Evolutionary conservation across 495 filamentous ascomycete genomes (phyloP).

Genomic region (Tuber umbilicatum): DNA sequence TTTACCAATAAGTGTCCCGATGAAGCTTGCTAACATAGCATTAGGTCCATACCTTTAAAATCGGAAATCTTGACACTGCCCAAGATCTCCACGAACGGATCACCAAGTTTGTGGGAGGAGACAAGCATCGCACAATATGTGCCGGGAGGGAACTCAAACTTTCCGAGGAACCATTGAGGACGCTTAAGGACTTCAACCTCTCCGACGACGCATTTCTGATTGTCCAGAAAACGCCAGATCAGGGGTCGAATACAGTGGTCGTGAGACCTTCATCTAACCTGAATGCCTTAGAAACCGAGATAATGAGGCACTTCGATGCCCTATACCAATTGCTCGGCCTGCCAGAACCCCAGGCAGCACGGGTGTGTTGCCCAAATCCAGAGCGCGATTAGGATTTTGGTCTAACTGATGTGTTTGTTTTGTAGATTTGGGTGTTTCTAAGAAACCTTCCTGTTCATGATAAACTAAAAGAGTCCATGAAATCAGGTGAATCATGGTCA

Average conservation of each 20-base stretch:
- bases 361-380: conserved; percentile 46
- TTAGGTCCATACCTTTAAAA: conserved; percentile 36
- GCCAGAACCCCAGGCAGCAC: conserved; percentile 62
- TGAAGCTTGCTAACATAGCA: conserved; percentile 16
- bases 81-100: conserved; percentile 40
- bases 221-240: conserved; percentile 33
- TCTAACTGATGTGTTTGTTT: conserved; percentile 35
- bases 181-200: conserved; percentile 37
- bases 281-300: conserved; percentile 62
- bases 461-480: conserved; percentile 54
- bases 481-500: conserved; percentile 50
- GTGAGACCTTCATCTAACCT: conserved; percentile 42
- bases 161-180: conserved; percentile 33
- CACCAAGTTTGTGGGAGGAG: conserved; percentile 22
- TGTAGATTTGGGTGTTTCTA: conserved; percentile 67
- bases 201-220: conserved; percentile 44
- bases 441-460: conserved; percentile 64
- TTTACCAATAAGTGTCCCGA: background rate
- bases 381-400: background rate
- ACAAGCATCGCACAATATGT: conserved; percentile 33
- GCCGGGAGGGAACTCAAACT: conserved; percentile 37
- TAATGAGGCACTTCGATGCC: conserved; percentile 77
- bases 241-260: conserved; percentile 34
- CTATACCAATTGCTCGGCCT: conserved; percentile 75
- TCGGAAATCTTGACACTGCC: conserved; percentile 39